Base-by-base conservation (phyloP, 2,329 filamentous ascomycete species). In the Paecilomyces sp. region DNA sequence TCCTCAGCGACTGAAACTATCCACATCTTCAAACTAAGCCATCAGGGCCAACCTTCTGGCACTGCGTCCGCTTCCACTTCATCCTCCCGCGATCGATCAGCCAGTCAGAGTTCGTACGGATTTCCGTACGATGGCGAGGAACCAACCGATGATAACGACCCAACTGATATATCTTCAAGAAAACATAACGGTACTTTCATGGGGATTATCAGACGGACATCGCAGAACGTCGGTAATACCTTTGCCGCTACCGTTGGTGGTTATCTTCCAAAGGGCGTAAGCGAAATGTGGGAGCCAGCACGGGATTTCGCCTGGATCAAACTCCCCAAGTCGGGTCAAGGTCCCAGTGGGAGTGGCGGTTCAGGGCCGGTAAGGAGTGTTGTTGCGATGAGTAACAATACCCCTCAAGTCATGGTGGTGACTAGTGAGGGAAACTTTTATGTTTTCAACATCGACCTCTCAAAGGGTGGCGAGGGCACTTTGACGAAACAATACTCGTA, bases 271-370 rank as follows among this genome's bases (percentile, higher is more conserved):
- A 90, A 90, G 69, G 93, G 92, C 1, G 92, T 99, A 3, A 93
- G 93, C 1, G 93, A 97, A 75, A 97, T 97, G 83, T 97, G 92
- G 92, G 94, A 99, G 69, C 94, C 94, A 0, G 81, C 89, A 61
- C 85, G 94, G 58, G 94, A 99, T 75, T 99, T 99, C 77, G 94
- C 94, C 1, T 97, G 91, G 82, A 92, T 97, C 70, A 96, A 94
- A 73, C 85, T 99, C 55, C 93, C 93, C 13, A 91, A 89, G 70
- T 59, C 74, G 47, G 68, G 78, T 67, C 68, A 73, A n/a, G 73
- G 67, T 53, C 69, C 60, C 63, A 74, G 71, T 6, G 69, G 67
- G 8, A 69, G 67, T 33, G 76, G 76, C 25, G 69, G 74, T 36
- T 70, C 70, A n/a, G 79, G 82, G 0, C 87, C 90, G 0, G 75